phyloP scores from a whole-genome alignment of 768 basidiomycete species.

The Mrakia frigida region DNA sequence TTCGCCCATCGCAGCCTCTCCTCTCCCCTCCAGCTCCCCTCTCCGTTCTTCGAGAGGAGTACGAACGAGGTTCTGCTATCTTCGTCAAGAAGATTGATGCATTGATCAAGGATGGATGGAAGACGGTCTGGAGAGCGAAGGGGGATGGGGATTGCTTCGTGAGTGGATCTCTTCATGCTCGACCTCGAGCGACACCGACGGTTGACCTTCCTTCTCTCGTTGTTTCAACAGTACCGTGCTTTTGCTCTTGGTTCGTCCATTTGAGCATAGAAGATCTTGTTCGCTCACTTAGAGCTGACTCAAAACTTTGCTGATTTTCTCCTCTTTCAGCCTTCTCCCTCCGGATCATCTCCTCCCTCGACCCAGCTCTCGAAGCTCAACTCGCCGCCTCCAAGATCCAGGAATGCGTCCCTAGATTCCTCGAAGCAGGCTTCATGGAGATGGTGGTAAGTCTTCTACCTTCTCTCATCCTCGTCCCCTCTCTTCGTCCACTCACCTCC shows the following conservation, averaged over 20 bases:
- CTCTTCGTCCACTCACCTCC: background rate
- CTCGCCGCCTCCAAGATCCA: constrained; percentile 55
- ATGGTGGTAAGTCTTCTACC: constrained; percentile 55
- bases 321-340: constrained; percentile 59
- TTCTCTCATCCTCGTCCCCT: constrained; percentile 36
- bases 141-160: constrained; percentile 85
- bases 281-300: background rate
- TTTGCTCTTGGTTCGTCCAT: background rate
- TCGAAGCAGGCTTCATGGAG: constrained; percentile 58
- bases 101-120: constrained; percentile 60
- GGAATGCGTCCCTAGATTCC: constrained; percentile 52
- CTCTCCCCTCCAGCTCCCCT: constrained; percentile 15
- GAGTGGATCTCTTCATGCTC: constrained; percentile 43
- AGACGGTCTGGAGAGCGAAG: constrained; percentile 61
- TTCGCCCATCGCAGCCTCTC: constrained; percentile 1
- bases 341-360: constrained; percentile 53
- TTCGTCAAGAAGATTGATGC: constrained; percentile 74
- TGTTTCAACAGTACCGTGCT: background rate
- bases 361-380: constrained; percentile 51
- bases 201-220: background rate
- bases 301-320: constrained; percentile 52
- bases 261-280: background rate
- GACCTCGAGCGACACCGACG: background rate
- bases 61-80: constrained; percentile 34
- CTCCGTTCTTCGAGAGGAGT: constrained; percentile 6